Base-by-base conservation (phyloP, 2,329 filamentous ascomycete genomes). In the Aurifilum marmelostoma region DNA sequence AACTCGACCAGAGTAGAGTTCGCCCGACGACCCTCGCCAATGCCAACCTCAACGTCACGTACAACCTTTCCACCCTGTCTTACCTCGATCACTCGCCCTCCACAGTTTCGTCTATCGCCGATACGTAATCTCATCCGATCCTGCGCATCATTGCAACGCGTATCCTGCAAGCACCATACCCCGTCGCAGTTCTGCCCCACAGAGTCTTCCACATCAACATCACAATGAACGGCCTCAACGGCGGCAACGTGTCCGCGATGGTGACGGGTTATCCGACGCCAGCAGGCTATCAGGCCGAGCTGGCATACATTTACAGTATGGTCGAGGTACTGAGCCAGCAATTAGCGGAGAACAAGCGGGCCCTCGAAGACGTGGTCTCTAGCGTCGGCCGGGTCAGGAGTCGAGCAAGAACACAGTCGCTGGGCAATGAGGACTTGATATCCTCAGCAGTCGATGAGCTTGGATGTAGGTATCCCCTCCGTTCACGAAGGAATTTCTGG, bases 241-340 rank as follows among this genome's bases (percentile, higher is more conserved):
- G 83, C 74, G 79, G 77, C 72, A 82, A 80, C 73, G 80, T 84
- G 79, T 78, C 81, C 37, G 79, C 79, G 41, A 80, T 82, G 76
- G 76, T 84, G 68, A 62, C 65, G 18, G 82, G 83, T 62, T 82
- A 84, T 59, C 88, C 88, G 18, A 89, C 87, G 21, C 88, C 88
- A n/a, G 89, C 88, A 24, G 88, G 88, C 62, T 88, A 91, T 76
- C 88, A 91, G 77, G 85, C 88, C 65, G 89, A 91, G 77, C 84
- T 91, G 70, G 89, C 89, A 75, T 88, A 89, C 78, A 89, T 91
- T 75, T 90, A 90, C 75, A 82, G 83, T 72, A 88, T 91, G 85
- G 88, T 91, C 14, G 89, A 91, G 75, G 87, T 89, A 75, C 81
- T 91, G 62, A 89, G 88, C 74, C 84, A 86, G 43, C 87, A 89